Evolutionary conservation across 1,139 yeast species (phyloP).

Genomic region (Saccharomycopsis hybrid): DNA sequence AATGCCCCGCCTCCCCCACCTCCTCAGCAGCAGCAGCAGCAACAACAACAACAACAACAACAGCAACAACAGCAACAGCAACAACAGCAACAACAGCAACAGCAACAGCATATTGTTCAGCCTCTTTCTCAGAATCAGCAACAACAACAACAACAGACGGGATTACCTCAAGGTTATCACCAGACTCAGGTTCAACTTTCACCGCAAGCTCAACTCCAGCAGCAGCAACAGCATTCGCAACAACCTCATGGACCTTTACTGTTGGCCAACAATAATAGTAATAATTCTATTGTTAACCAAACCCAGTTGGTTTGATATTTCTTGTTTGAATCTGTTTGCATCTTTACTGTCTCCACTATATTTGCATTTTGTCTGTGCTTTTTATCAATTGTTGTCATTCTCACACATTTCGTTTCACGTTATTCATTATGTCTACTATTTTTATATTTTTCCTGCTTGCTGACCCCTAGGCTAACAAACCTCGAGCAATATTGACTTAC

Average conservation of each 20-base stretch:
- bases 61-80: conserved; percentile 1
- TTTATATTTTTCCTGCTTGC: neutral
- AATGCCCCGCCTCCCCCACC: neutral
- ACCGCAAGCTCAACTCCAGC: conserved; percentile 1
- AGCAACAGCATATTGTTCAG: too few relatives aligned
- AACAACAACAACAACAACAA: conserved; percentile 5
- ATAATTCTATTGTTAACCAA: too few relatives aligned
- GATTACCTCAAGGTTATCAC: too few relatives aligned
- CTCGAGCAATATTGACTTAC: neutral
- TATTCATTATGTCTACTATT: too few relatives aligned
- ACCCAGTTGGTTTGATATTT: too few relatives aligned
- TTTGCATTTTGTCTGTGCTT: neutral
- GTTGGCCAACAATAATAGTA: too few relatives aligned
- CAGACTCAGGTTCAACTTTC: neutral
- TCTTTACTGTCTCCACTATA: too few relatives aligned
- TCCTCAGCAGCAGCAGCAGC: conserved; percentile 8
- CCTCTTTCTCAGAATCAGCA: conserved; percentile 1
- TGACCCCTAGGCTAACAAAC: neutral
- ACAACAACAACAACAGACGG: conserved; percentile 6
- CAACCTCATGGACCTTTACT: too few relatives aligned
- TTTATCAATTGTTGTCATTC: neutral
- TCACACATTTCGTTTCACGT: neutral
- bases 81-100: conserved; percentile 3
- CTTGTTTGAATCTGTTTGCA: too few relatives aligned
- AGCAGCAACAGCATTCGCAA: conserved; percentile 9